These are phyloP conservation scores for Verticillium albo-atrum DNA, from an alignment of 2,329 filamentous ascomycete species.

Conservation along the genomic window DNA sequence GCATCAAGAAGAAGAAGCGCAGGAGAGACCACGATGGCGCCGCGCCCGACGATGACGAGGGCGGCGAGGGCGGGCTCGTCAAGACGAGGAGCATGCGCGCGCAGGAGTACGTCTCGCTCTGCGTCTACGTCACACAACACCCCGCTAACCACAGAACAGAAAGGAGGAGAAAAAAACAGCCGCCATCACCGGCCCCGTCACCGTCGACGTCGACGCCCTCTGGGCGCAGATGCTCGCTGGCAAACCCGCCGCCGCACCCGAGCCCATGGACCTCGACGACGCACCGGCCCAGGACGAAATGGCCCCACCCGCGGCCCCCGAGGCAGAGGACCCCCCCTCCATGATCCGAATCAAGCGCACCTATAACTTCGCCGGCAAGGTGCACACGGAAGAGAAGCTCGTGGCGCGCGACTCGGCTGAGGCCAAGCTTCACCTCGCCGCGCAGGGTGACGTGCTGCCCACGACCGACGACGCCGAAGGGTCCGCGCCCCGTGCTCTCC, in stretches of 20 bases:
- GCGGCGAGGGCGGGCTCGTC: conserved; percentile 58
- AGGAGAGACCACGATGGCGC: conserved; percentile 33
- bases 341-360: conserved; percentile 64
- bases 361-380: conserved; percentile 71
- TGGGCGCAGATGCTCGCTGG: conserved; percentile 63
- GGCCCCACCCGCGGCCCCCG: conserved; percentile 8
- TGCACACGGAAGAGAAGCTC: conserved; percentile 67
- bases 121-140: background rate
- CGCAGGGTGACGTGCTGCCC: conserved; percentile 22
- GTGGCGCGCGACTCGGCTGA: conserved; percentile 63
- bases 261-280: conserved; percentile 6
- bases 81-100: conserved; percentile 70
- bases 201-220: conserved; percentile 66
- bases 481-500: conserved; percentile 32
- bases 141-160: conserved; percentile 38
- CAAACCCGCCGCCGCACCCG: conserved; percentile 11
- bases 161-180: conserved; percentile 51
- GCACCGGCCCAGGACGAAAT: background rate
- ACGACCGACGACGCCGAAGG: conserved; percentile 16
- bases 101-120: conserved; percentile 45
- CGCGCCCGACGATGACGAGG: conserved; percentile 40
- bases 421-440: conserved; percentile 58
- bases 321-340: conserved; percentile 21
- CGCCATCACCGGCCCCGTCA: conserved; percentile 53
- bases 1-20: conserved; percentile 49